phyloP scores from a whole-genome alignment of 495 filamentous ascomycete species.

The Penicillium arizonense region DNA sequence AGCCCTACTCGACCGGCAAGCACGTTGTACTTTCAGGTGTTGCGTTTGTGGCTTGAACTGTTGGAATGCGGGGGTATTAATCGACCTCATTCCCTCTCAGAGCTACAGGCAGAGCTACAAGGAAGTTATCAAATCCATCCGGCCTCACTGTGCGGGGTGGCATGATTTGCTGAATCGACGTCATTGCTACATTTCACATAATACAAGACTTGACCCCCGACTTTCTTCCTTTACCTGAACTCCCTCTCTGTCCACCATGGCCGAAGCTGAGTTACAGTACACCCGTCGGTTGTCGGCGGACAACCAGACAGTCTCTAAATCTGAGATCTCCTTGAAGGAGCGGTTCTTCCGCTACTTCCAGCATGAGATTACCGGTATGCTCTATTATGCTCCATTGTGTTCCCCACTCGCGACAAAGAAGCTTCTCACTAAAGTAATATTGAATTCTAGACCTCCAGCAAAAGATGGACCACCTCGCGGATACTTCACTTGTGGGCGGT shows the following conservation, averaged over 20 bases:
- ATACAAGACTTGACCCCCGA: not conserved
- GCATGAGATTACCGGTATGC: slow-evolving; percentile 63
- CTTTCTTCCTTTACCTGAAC: not conserved
- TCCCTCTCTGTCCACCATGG: slow-evolving; percentile 23
- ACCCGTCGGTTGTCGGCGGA: slow-evolving; percentile 39
- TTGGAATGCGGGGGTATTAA: slow-evolving; percentile 13
- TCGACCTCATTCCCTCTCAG: not conserved
- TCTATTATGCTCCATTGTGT: not conserved
- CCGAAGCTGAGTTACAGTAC: slow-evolving; percentile 27
- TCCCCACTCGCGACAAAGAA: not conserved
- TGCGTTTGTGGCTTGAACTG: not conserved
- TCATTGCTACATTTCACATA: slow-evolving; percentile 23
- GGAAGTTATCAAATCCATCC: not conserved
- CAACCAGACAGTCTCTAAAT: slow-evolving; percentile 39
- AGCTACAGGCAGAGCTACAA: not conserved
- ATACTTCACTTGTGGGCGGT: slow-evolving; percentile 50
- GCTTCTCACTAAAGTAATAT: not conserved
- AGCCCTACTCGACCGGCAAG: not conserved
- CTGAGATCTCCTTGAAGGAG: slow-evolving; percentile 58
- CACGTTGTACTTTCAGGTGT: not conserved
- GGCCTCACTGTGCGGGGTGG: slow-evolving; percentile 19
- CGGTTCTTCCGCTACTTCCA: slow-evolving; percentile 80
- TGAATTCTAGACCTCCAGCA: slow-evolving; percentile 53
- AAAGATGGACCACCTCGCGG: slow-evolving; percentile 56
- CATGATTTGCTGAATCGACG: slow-evolving; percentile 25